Base-by-base conservation (phyloP, 2,329 filamentous ascomycete genomes). In the Zelopaecilomyces penicillatus region DNA sequence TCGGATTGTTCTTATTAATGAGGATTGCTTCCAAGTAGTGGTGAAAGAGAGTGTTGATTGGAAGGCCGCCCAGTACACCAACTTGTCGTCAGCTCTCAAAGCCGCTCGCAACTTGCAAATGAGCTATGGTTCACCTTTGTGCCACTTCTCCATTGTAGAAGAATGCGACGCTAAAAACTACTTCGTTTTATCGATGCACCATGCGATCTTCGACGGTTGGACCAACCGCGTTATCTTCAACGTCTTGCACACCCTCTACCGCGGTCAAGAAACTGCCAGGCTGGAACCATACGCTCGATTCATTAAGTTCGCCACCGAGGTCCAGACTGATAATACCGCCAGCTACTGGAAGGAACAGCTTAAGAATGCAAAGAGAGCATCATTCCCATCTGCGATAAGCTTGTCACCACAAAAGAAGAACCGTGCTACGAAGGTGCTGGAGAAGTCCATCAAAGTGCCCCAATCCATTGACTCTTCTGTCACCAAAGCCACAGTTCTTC, bases 251-350 rank as follows among this genome's bases (percentile, higher is more conserved):
- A 39, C 12, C 1, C 28, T 37, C 4, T 46, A 46, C 28, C 32
- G 36, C 4, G 36, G 41, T 8, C 31, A 19, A 5, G 41, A 43
- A 6, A 10, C 61, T 0, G 59, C 64, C 19, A 53, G 61, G 5
- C 41, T 39, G 31, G 29, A 42, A 29, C 44, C 49, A 5, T 70
- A 69, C 54, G 65, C 64, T 37, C 55, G 63, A 27, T 50, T 50
- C 6, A 48, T 50, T 19, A 50, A 43, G 5, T 50, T 48, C 30
- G 36, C 12, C n/a, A 40, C 35, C n/a, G 36, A 42, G 12, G 28
- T 50, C 8, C 41, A 50, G 39, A 36, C 19, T 19, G 34, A 11
- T 5, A 26, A 10, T 5, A 37, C 45, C 4, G 37, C 38, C 2
- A 26, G 39, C 4, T 50, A 45, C 32, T 50, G 48, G 48, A 12